Evolutionary conservation across 2,329 filamentous ascomycete genomes (phyloP), one percentile per base, ranked within the genome.

Genomic region (Epichloe scottii): DNA sequence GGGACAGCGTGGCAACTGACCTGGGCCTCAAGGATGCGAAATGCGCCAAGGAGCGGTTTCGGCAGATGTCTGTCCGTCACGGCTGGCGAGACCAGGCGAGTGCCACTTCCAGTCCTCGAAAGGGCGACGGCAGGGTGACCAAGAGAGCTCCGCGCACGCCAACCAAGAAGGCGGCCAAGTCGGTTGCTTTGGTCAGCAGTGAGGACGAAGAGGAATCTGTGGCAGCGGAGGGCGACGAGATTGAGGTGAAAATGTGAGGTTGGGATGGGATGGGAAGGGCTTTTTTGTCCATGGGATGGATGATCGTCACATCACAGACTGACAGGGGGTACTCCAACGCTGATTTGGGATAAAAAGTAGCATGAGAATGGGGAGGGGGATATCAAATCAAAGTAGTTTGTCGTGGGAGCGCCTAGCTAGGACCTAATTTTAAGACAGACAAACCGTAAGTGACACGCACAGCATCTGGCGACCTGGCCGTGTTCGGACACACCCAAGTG

Each of bases 1-100:
- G 67, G 62, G 60, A 66, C 15, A 56, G 60, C 1, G 65, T 74
- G 40, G 71, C 70, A 4, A 8, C 41, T 2, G 56, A 60, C 12
- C 55, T 69, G 14, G 62, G 62, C 3, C 63, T 72, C 49, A 71
- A 71, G 52, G 65, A 70, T 46, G 66, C 61, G 48, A 70, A 68
- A 46, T 71, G 68, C 52, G 69, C 69, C 53, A 68, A 67, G 49
- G 65, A 71, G 53, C 67, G 67, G 34, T 71, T 70, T 59, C 65
- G 67, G 7, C 62, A 68, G 50, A 67, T 72, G 59, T 65, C 65
- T 14, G 59, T 66, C 52, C 66, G 66, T 19, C 69, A 71, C 52
- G 63, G 62, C 49, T 72, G 70, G 70, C 63, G 65, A 39, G 61
- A 59, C 5, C 57, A 55, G 45, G 54, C 48, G 12, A 15, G 50